Evolutionary conservation across 768 basidiomycete genomes (phyloP), one percentile per base, ranked within the genome.

Genomic region (Fibroporia radiculosa): DNA sequence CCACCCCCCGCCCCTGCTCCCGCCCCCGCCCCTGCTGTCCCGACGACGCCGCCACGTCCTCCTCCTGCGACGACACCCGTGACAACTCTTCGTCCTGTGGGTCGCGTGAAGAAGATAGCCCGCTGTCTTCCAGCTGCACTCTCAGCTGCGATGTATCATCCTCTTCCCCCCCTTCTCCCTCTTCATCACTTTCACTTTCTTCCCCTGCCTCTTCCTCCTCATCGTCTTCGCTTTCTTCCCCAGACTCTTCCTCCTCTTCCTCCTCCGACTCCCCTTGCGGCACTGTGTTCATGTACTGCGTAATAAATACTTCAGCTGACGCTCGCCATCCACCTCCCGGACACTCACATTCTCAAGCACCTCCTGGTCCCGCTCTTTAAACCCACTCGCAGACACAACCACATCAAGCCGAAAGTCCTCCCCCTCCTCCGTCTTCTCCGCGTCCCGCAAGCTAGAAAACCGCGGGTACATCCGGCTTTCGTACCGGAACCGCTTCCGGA

Each of bases 361-460:
- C 57, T 80, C 78, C 73, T 88, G 80, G 58, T 95, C 84, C 56
- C 82, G 83, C 53, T 83, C 74, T 48, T 80, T 81, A 64, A 95
- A 97, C 20, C 95, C 95, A 68, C 91, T 95, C 2, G 96, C 96
- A 39, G 86, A 85, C 5, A 97, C 93, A 52, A 89, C 75, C 16
- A 96, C 81, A 67, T 99, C 96, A 37, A 97, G 66, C 47, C 75
- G 72, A 63, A 91, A 91, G 18, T 60, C 65, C n/a, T 73, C 72
- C 11, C 65, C 70, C 24, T 65, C 64, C 20, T 53, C 47, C 49
- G 53, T 52, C 23, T 62, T 60, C 48, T 62, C 60, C 24, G 77
- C 71, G 23, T 69, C 68, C 46, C 87, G 42, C 0, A 75, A 73
- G 52, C 77, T 78, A 51, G 72, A 80, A 69, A 97, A 97, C 43